Percentiles rank a stretch among this genome's conserved stretches.
phyloP scores from a whole-genome alignment of 441 rosid species.

The Jatropha podagrica region DNA sequence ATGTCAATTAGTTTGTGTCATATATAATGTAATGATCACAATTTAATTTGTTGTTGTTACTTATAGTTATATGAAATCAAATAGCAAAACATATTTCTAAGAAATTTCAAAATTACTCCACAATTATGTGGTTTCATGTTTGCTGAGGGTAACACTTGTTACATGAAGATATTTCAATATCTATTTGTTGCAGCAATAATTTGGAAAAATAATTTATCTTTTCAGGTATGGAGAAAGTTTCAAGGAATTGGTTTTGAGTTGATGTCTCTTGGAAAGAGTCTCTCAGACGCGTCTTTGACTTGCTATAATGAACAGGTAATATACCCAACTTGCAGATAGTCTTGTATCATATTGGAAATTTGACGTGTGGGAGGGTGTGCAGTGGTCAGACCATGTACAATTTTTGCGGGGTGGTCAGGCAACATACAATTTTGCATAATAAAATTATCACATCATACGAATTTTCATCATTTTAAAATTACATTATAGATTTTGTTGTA shows the following conservation, averaged over 20 bases:
- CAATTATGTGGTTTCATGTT: background rate
- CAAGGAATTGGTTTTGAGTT: constrained; percentile 67
- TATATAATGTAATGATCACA: background rate
- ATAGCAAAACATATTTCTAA: background rate
- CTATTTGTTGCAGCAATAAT: constrained; percentile 13
- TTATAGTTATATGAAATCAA: background rate
- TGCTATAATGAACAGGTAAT: constrained; percentile 61
- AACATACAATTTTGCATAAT: too few relatives aligned
- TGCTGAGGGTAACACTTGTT: background rate
- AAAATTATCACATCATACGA: background rate
- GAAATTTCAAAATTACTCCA: background rate
- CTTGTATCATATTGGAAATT: constrained; percentile 1
- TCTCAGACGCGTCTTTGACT: constrained; percentile 54
- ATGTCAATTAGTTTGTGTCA: constrained; percentile 1
- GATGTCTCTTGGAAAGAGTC: constrained; percentile 63
- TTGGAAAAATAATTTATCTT: constrained; percentile 17
- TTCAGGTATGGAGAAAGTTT: constrained; percentile 77
- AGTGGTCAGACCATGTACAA: background rate
- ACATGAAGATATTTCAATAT: background rate
- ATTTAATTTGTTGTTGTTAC: background rate
- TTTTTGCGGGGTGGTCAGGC: background rate
- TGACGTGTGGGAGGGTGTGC: background rate
- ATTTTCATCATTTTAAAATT: constrained; percentile 5
- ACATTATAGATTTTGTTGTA: constrained; percentile 4
- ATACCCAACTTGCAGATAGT: constrained; percentile 13